These are phyloP conservation scores for Cairneyella variabilis DNA, from an alignment of 495 filamentous ascomycete species.

Conservation along the genomic window DNA sequence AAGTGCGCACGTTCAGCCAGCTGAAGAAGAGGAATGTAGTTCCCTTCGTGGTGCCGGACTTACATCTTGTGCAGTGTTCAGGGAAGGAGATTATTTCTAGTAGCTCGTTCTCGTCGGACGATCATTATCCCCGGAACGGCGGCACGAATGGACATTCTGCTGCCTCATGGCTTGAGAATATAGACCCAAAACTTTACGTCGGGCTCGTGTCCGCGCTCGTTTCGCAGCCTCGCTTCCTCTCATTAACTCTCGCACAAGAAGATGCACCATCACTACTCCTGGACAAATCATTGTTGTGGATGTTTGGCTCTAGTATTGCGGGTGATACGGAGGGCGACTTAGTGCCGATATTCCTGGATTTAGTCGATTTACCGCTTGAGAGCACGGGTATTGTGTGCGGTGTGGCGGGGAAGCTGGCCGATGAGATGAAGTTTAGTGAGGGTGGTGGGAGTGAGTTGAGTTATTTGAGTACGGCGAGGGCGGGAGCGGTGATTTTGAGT, in stretches of 20 bases:
- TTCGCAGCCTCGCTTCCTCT: conserved; percentile 73
- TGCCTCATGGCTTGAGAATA: conserved; percentile 43
- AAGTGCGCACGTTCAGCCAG: conserved; percentile 73
- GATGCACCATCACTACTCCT: conserved; percentile 82
- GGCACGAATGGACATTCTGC: conserved; percentile 31
- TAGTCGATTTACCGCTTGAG: conserved; percentile 76
- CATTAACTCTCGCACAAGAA: conserved; percentile 76
- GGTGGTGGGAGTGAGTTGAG: conserved; percentile 66
- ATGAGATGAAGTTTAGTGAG: conserved; percentile 34
- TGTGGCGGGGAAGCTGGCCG: conserved; percentile 75
- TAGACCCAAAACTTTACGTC: conserved; percentile 62
- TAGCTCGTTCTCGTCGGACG: not conserved
- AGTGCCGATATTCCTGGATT: conserved; percentile 85
- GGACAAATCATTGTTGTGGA: conserved; percentile 64
- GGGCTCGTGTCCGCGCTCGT: conserved; percentile 67
- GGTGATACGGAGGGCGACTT: conserved; percentile 77
- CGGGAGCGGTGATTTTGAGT: conserved; percentile 84
- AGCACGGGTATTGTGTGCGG: conserved; percentile 93
- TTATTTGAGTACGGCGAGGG: conserved; percentile 83
- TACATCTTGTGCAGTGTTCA: conserved; percentile 81
- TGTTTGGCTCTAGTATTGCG: conserved; percentile 67
- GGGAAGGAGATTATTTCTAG: conserved; percentile 38
- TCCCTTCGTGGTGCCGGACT: conserved; percentile 62
- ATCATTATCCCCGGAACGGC: not conserved
- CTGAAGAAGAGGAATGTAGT: conserved; percentile 69